Conservation (phyloP, 2,329 filamentous ascomycete genomes). For the Penicillium sp. region DNA sequence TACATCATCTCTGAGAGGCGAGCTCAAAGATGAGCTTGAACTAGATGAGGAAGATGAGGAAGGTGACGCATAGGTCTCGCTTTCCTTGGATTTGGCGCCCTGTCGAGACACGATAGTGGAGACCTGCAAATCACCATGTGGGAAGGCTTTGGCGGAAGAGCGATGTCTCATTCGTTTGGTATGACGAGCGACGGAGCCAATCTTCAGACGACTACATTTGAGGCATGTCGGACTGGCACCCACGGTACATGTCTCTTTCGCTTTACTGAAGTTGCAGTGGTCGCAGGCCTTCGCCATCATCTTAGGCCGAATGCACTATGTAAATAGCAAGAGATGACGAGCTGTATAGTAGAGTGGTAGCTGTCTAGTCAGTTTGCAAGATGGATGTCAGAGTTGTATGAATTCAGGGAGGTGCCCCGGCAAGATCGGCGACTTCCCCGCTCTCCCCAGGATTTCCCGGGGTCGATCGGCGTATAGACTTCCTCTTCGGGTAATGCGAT, state of each 20-base stretch:
- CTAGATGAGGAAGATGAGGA: constrained; percentile 4
- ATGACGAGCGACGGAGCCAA: constrained; percentile 14
- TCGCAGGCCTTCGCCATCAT: constrained; percentile 20
- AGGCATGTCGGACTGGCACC: constrained; percentile 15
- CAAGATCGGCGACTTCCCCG: constrained; percentile 11
- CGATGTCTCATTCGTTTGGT: constrained; percentile 18
- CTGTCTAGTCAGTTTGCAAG: background rate
- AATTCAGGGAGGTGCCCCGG: background rate
- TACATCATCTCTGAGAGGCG: constrained; percentile 2
- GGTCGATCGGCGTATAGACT: constrained; percentile 1
- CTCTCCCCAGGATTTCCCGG: constrained; percentile 12
- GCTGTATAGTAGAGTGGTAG: background rate
- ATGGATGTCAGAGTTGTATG: background rate
- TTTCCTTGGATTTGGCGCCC: background rate
- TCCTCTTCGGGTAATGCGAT: background rate
- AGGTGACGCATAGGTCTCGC: constrained; percentile 4
- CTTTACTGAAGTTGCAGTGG: constrained; percentile 16
- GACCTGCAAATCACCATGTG: constrained; percentile 14
- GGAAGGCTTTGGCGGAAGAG: constrained; percentile 12
- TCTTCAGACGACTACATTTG: constrained; percentile 19
- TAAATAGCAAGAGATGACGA: background rate
- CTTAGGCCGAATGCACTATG: constrained; percentile 31
- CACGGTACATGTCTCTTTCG: constrained; percentile 20
- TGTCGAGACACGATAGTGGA: constrained; percentile 13
- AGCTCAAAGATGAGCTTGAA: constrained; percentile 6